A percentile compares a stretch with the other conserved stretches of the same genome.
These are phyloP conservation scores for Pleurotus djamor DNA, from an alignment of 768 basidiomycete genomes.

Conservation along the genomic window DNA sequence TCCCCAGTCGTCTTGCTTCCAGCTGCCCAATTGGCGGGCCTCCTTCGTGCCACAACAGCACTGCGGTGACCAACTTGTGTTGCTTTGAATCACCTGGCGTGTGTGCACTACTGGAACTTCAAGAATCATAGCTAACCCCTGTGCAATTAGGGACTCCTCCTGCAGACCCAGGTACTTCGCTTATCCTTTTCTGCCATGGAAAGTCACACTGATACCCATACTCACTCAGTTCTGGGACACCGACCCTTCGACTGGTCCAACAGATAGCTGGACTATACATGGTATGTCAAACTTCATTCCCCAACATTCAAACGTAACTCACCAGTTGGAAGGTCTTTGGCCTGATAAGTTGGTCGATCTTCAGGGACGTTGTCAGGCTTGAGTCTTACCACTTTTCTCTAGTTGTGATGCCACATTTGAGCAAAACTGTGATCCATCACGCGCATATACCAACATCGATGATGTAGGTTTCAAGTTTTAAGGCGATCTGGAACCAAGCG, in stretches of 20 bases:
- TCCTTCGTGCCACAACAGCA: conserved; percentile 14
- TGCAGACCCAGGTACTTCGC: conserved; percentile 16
- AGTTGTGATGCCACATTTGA: conserved; percentile 49
- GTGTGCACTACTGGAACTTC: neutral
- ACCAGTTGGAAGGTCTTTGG: conserved; percentile 42
- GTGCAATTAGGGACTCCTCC: conserved; percentile 15
- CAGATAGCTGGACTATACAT: conserved; percentile 58
- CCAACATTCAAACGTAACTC: neutral
- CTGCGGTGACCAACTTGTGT: conserved; percentile 10
- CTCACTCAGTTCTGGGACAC: conserved; percentile 54
- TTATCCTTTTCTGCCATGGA: neutral
- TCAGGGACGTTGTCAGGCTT: neutral
- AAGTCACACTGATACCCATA: neutral
- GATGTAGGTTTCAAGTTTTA: conserved; percentile 18
- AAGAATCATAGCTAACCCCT: neutral
- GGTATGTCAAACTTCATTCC: conserved; percentile 25
- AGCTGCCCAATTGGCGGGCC: neutral
- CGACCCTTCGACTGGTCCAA: conserved; percentile 44
- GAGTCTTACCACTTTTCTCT: neutral
- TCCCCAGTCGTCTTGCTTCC: neutral
- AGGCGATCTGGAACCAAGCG: too few species aligned
- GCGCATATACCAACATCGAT: conserved; percentile 43
- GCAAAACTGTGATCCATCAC: conserved; percentile 42
- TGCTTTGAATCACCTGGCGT: conserved; percentile 20
- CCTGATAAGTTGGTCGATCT: conserved; percentile 40